Evolutionary conservation across 805 yeast species (phyloP).

Genomic region (Candida maris): DNA sequence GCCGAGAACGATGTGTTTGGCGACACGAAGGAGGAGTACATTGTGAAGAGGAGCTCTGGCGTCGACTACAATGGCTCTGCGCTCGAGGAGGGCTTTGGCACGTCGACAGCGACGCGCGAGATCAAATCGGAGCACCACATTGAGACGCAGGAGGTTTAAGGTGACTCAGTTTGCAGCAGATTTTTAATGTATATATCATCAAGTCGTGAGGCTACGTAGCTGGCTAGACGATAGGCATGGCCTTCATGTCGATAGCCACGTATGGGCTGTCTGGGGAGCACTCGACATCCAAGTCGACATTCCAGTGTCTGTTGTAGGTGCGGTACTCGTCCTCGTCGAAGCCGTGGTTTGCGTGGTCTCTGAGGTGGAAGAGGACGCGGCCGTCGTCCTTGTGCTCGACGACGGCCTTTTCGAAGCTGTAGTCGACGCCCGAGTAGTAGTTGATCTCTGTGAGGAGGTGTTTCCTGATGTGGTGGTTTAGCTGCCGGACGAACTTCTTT

Average conservation of each 20-base stretch:
- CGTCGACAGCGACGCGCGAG: constrained; percentile 19
- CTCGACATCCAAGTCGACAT: constrained; percentile 55
- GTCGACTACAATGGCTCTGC: constrained; percentile 7
- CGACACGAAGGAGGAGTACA: constrained; percentile 14
- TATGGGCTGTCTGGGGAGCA: constrained; percentile 64
- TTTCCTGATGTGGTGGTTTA: constrained; percentile 67
- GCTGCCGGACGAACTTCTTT: constrained; percentile 62
- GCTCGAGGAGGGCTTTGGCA: constrained; percentile 13
- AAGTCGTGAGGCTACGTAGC: neutral
- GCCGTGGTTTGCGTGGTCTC: constrained; percentile 54
- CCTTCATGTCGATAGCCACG: constrained; percentile 60
- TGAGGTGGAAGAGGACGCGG: constrained; percentile 56
- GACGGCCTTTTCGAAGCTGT: constrained; percentile 37
- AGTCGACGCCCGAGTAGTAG: constrained; percentile 47
- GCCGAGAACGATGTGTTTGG: constrained; percentile 41
- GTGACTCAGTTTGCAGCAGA: no score
- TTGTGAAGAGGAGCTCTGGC: constrained; percentile 12
- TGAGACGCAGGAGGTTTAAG: constrained; percentile 18
- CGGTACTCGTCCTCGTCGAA: constrained; percentile 36
- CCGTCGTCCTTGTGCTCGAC: constrained; percentile 44
- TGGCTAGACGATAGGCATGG: constrained; percentile 39
- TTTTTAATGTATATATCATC: no score
- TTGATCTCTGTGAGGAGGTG: constrained; percentile 62
- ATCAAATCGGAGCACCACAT: constrained; percentile 11
- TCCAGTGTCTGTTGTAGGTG: constrained; percentile 49